Evolutionary conservation across 306 rosid genomes (phyloP), one percentile per base, ranked within the genome.

Genomic region (Myrica gale): DNA sequence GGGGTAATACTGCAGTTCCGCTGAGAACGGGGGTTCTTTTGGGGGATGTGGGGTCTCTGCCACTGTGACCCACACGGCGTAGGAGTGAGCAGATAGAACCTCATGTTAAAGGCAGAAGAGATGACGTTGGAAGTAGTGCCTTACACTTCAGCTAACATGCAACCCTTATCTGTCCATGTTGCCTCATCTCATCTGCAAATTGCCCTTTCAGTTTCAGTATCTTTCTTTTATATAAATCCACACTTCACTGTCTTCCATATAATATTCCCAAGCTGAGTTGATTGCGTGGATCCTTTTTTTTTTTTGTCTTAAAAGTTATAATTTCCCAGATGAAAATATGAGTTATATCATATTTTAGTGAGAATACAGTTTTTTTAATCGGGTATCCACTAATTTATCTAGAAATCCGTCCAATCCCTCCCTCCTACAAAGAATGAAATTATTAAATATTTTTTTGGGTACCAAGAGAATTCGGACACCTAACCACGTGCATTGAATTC

Each of bases 91-190:
- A 44, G 52, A 42, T 60, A 60, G 78, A 77, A 68, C 46, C 79
- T 77, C 69, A 19, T 12, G 81, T 62, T 63, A 76, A 84, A 87
- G 86, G 70, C 75, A 57, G 50, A 74, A 57, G 50, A 74, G 71
- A 74, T 89, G 90, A 82, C 85, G 71, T 81, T 3, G 80, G 74
- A 84, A 81, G 88, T 68, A 78, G 89, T 88, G 90, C 85, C 87
- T 88, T 88, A 75, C 93, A 89, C 93, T 87, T 87, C 88, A 89
- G 63, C 87, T 62, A 80, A 86, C 90, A 84, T 82, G 90, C 86
- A 76, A 84, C 61, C 6, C 46, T 72, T 41, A 50, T 32, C 37
- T 32, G 26, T 69, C 75, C 47, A 1, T 9, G 20, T 48, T 20
- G 32, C 68, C 61, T 39, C n/a, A 12, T n/a, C 45, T 41, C 51